Evolutionary conservation across 2,329 filamentous ascomycete species (phyloP).

Genomic region (Colletotrichum incanum): DNA sequence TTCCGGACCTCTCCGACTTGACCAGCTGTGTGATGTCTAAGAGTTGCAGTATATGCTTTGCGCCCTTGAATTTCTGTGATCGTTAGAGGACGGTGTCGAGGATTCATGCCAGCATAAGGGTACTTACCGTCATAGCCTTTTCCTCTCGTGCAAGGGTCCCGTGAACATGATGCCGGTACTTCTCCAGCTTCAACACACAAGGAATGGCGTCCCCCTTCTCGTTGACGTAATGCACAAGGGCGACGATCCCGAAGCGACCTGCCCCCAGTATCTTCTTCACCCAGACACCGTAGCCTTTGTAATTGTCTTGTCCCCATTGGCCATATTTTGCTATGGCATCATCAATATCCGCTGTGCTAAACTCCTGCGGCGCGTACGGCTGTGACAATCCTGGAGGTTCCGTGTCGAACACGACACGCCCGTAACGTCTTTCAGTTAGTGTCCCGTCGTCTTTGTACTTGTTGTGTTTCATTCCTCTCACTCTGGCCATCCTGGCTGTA

Average conservation of each 20-base stretch:
- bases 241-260: slow-evolving; percentile 49
- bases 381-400: not conserved
- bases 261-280: slow-evolving; percentile 49
- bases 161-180: not conserved
- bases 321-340: not conserved
- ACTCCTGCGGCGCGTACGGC: not conserved
- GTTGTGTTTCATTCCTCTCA: not conserved
- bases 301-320: not conserved
- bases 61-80: slow-evolving; percentile 46
- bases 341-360: slow-evolving; percentile 10
- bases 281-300: slow-evolving; percentile 45
- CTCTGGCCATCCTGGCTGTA: not conserved
- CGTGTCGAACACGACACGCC: not conserved
- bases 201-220: not conserved
- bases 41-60: slow-evolving; percentile 49
- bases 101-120: too few relatives aligned
- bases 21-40: slow-evolving; percentile 45
- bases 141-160: slow-evolving; percentile 29
- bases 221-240: slow-evolving; percentile 34
- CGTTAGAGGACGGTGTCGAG: not conserved
- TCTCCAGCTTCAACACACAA: slow-evolving; percentile 37
- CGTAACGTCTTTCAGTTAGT: not conserved
- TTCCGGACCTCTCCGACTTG: slow-evolving; percentile 23
- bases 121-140: slow-evolving; percentile 29
- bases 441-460: not conserved